Conservation (phyloP, 306 rosid genomes). For the Cucumis melo region DNA sequence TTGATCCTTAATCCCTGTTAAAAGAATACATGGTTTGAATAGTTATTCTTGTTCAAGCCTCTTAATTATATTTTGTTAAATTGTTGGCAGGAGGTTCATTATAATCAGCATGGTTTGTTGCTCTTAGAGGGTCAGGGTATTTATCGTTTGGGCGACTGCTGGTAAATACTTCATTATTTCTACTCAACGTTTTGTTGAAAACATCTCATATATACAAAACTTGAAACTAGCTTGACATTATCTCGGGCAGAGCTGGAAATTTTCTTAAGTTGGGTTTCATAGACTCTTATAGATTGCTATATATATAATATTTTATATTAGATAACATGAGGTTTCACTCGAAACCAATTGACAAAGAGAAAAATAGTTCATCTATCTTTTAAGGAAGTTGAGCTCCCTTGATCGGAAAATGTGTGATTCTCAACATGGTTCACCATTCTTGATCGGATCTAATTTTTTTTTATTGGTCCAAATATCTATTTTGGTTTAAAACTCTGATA, state of each 20-base stretch:
- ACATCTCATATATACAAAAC: background rate
- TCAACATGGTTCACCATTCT: too few species aligned
- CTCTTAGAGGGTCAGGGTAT: slow-evolving; percentile 91
- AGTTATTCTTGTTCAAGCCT: background rate
- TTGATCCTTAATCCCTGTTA: background rate
- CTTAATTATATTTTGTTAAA: background rate
- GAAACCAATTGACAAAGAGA: too few species aligned
- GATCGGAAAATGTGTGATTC: too few species aligned
- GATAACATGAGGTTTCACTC: too few species aligned
- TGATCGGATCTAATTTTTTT: too few species aligned
- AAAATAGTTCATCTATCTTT: too few species aligned
- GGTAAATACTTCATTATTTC: slow-evolving; percentile 36
- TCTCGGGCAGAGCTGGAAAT: background rate
- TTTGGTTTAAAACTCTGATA: too few species aligned
- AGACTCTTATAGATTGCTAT: too few species aligned
- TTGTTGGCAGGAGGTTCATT: slow-evolving; percentile 77
- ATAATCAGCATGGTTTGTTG: slow-evolving; percentile 90
- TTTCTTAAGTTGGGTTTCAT: background rate
- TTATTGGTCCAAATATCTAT: too few species aligned
- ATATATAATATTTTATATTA: background rate
- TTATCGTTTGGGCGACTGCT: slow-evolving; percentile 80
- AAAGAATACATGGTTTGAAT: background rate
- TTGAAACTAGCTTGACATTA: background rate
- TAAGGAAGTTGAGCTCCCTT: too few species aligned
- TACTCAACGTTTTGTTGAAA: background rate